Percentiles rank a stretch among this genome's conserved stretches.
Evolutionary conservation across 805 yeast species (phyloP).

Genomic region (Diddensiella transvaalensis): DNA sequence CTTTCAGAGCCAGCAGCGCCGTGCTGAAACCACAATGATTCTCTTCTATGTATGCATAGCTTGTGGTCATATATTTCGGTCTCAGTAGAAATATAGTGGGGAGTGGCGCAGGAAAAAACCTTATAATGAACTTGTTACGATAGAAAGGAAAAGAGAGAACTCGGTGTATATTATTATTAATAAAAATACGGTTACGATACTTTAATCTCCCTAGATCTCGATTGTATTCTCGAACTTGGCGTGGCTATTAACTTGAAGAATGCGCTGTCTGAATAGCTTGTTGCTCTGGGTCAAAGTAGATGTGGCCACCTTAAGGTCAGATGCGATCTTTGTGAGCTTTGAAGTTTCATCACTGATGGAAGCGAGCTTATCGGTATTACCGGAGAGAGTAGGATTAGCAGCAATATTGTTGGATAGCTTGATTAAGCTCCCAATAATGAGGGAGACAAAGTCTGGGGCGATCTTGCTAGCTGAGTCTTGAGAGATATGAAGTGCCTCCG

Average conservation of each 20-base stretch:
- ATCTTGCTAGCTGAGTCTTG: neutral
- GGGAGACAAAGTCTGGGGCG: neutral
- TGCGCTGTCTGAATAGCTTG: neutral
- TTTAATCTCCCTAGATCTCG: neutral
- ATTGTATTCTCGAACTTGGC: neutral
- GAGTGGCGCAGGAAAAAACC: neutral
- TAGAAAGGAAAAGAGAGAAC: neutral
- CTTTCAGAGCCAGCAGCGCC: conserved; percentile 92
- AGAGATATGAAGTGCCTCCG: neutral
- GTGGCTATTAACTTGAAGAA: neutral
- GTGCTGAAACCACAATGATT: conserved; percentile 90
- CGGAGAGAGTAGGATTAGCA: neutral
- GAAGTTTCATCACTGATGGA: neutral
- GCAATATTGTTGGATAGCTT: neutral
- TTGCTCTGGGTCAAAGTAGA: neutral
- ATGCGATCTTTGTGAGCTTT: neutral
- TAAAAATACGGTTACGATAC: neutral
- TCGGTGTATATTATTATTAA: neutral
- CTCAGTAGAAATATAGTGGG: conserved; percentile 5
- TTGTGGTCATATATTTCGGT: conserved; percentile 68
- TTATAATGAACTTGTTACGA: neutral
- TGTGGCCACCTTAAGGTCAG: neutral
- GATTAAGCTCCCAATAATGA: neutral
- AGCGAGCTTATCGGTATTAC: neutral
- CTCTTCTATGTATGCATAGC: conserved; percentile 72